Evolutionary conservation across 768 basidiomycete genomes (phyloP).

Genomic region (Tylopilus rubrobrunneus): DNA sequence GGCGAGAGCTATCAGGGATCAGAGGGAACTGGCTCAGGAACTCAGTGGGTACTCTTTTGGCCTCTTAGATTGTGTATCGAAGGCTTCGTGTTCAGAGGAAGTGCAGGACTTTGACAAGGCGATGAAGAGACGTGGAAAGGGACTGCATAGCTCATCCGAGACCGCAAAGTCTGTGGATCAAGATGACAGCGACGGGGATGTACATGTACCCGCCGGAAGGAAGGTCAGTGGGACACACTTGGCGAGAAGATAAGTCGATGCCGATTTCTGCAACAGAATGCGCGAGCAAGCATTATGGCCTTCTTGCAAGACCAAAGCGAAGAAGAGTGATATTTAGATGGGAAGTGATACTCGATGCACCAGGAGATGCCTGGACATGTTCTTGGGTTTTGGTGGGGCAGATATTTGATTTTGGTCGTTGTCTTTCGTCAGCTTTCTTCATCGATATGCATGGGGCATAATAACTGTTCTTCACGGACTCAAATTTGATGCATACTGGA

Average conservation of each 20-base stretch:
- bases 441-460: too few species aligned
- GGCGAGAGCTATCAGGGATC: slow-evolving; percentile 69
- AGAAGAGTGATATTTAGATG: slow-evolving; percentile 31
- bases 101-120: slow-evolving; percentile 66
- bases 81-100: slow-evolving; percentile 49
- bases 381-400: background rate
- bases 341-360: background rate
- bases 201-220: slow-evolving; percentile 33
- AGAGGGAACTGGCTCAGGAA: slow-evolving; percentile 74
- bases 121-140: slow-evolving; percentile 29
- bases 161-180: slow-evolving; percentile 31
- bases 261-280: slow-evolving; percentile 34
- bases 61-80: background rate
- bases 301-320: slow-evolving; percentile 74
- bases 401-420: background rate
- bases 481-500: too few species aligned
- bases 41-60: slow-evolving; percentile 48
- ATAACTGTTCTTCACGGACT: too few species aligned
- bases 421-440: background rate
- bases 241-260: background rate
- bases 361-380: background rate
- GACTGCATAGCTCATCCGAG: slow-evolving; percentile 6
- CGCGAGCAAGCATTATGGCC: slow-evolving; percentile 60
- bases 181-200: slow-evolving; percentile 27
- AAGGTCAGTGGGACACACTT: slow-evolving; percentile 34